Evolutionary conservation across 495 filamentous ascomycete genomes (phyloP), one percentile per base, ranked within the genome.

Genomic region (Geoglossum glabrum): DNA sequence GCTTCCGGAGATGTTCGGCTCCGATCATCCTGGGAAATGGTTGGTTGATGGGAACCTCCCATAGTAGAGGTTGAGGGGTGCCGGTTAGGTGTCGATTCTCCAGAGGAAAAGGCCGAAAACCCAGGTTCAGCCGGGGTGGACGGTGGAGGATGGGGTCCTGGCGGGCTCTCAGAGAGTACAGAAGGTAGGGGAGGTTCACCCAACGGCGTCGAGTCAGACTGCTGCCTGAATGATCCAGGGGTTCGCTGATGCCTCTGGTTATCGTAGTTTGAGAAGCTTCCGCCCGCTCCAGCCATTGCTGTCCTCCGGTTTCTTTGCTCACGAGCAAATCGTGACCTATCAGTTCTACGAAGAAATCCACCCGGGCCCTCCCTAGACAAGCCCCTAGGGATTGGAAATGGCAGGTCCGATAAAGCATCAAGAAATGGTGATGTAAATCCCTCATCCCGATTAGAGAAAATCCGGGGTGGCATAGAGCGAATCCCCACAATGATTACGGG

Each of bases 401-500:
- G 68, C 13, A 75, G 61, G 59, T 73, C 78, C 36, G 78, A 76
- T 17, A 80, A 71, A 2, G 80, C 73, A 52, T 76, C 76, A 43
- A 83, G 69, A 65, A 85, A 80, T 19, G 84, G 81, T 56, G 76
- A 67, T n/a, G 70, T 52, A 65, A 61, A 64, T 68, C 77, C 79
- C 49, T 66, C 65, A 27, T 67, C 65, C 15, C 69, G 61, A 45
- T 69, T 71, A 56, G 70, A 75, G 43, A 74, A 71, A 17, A 80
- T 73, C 19, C 56, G 56, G n/a, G 57, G 57, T 54, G 77, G 77
- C 38, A 86, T 81, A 11, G 82, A 84, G 31, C 83, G 73, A 43
- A 87, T 84, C 10, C 84, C 84, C 47, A 87, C 83, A 43, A 87
- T 77, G 31, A 85, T 81, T 55, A 85, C 72, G 8, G 81, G 82